Conservation (phyloP, 2,329 filamentous ascomycete species). For the Ascochyta clinopodiicola region DNA sequence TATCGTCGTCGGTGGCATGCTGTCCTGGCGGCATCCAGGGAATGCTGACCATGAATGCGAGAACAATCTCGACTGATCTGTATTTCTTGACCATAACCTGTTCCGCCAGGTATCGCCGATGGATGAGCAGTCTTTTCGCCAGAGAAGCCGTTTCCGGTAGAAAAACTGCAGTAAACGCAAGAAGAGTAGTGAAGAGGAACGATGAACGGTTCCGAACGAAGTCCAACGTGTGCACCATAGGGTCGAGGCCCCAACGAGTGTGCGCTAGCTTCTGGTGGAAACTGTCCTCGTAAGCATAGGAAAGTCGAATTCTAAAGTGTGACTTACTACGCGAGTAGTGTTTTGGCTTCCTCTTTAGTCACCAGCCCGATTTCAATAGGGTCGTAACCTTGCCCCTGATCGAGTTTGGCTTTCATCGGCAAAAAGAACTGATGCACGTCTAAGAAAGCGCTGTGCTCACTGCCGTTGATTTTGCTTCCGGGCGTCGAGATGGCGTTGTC, state of each 20-base stretch:
- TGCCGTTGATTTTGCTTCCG: slow-evolving; percentile 34
- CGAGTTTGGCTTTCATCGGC: slow-evolving; percentile 67
- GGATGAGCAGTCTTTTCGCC: slow-evolving; percentile 69
- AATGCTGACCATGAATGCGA: slow-evolving; percentile 77
- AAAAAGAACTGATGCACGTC: slow-evolving; percentile 71
- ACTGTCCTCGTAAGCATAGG: slow-evolving; percentile 46
- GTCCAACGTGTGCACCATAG: slow-evolving; percentile 67
- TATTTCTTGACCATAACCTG: slow-evolving; percentile 67
- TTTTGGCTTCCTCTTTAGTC: slow-evolving; percentile 68
- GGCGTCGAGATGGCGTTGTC: slow-evolving; percentile 38
- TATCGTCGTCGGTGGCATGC: slow-evolving; percentile 75
- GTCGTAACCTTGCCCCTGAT: slow-evolving; percentile 69
- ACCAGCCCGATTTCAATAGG: slow-evolving; percentile 74
- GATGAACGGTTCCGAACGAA: slow-evolving; percentile 73
- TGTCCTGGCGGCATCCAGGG: slow-evolving; percentile 74
- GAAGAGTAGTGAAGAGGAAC: slow-evolving; percentile 74
- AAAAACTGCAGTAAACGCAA: slow-evolving; percentile 72
- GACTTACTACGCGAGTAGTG: slow-evolving; percentile 70
- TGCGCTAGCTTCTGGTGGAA: slow-evolving; percentile 75
- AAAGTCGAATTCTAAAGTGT: neutral
- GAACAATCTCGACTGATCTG: slow-evolving; percentile 74
- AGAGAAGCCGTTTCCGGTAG: slow-evolving; percentile 68
- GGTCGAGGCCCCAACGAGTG: slow-evolving; percentile 76
- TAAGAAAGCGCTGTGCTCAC: slow-evolving; percentile 50
- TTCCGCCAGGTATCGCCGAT: slow-evolving; percentile 68